A percentile compares a stretch with the other conserved stretches of the same genome.
phyloP scores from a whole-genome alignment of 768 basidiomycete genomes.

The Tylopilus felleus region DNA sequence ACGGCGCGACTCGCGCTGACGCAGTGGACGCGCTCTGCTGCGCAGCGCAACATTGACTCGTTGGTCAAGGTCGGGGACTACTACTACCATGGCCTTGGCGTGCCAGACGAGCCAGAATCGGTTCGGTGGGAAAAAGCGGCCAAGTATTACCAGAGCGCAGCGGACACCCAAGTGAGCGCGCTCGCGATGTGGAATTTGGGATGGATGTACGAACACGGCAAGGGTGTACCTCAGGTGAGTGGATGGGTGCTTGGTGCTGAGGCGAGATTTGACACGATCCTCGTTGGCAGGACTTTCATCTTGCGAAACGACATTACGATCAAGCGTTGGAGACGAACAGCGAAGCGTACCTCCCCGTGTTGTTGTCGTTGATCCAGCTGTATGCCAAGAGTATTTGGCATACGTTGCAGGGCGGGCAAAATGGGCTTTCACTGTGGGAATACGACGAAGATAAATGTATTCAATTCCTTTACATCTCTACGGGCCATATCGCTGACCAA shows the following conservation, averaged over 20 bases:
- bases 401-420: constrained; percentile 66
- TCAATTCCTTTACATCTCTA: not conserved
- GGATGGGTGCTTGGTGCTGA: not conserved
- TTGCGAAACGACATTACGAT: constrained; percentile 96
- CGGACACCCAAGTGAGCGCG: constrained; percentile 88
- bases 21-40: constrained; percentile 93
- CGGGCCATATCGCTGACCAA: constrained; percentile 6
- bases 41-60: constrained; percentile 93
- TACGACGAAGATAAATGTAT: constrained; percentile 47
- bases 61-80: constrained; percentile 98
- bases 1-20: constrained; percentile 82
- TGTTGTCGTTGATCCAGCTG: constrained; percentile 76
- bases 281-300: constrained; percentile 75
- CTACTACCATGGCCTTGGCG: constrained; percentile 88
- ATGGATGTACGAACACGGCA: constrained; percentile 98
- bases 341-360: constrained; percentile 87
- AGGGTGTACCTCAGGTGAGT: constrained; percentile 82
- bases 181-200: constrained; percentile 98
- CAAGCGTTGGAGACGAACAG: constrained; percentile 79
- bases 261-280: not conserved
- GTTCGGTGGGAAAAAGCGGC: constrained; percentile 85
- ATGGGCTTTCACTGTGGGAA: constrained; percentile 65
- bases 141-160: constrained; percentile 91
- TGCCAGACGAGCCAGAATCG: constrained; percentile 61
- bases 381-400: constrained; percentile 84